Evolutionary conservation across 768 basidiomycete genomes (phyloP).

Genomic region (Mrakia gelida): DNA sequence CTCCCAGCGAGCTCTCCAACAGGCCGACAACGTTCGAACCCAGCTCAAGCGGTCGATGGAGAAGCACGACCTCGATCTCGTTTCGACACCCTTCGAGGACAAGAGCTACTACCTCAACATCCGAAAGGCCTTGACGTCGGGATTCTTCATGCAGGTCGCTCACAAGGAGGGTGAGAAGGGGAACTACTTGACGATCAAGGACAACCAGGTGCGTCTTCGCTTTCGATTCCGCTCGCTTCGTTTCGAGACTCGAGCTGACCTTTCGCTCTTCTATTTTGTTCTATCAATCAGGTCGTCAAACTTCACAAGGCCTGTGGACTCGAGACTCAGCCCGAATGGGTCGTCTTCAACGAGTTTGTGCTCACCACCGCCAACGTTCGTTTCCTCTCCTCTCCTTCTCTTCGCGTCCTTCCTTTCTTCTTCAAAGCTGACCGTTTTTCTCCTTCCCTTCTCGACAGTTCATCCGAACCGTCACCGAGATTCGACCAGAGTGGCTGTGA

Average conservation of each 20-base stretch:
- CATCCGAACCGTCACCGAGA: slow-evolving; percentile 85
- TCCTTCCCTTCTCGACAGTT: slow-evolving; percentile 48
- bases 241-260: too few relatives aligned
- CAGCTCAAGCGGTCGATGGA: slow-evolving; percentile 91
- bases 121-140: slow-evolving; percentile 76
- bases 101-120: slow-evolving; percentile 64
- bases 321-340: slow-evolving; percentile 47
- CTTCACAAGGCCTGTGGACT: slow-evolving; percentile 31
- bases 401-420: too few relatives aligned
- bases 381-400: slow-evolving; percentile 15
- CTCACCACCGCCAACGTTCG: slow-evolving; percentile 62
- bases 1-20: slow-evolving; percentile 70
- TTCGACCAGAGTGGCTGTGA: slow-evolving; percentile 76
- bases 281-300: slow-evolving; percentile 24
- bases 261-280: too few relatives aligned
- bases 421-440: neutral
- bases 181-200: slow-evolving; percentile 85
- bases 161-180: slow-evolving; percentile 89
- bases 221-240: neutral
- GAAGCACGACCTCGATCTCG: slow-evolving; percentile 68
- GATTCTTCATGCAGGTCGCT: slow-evolving; percentile 98
- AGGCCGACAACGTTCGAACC: slow-evolving; percentile 88
- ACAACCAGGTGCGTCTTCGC: slow-evolving; percentile 66
- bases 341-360: slow-evolving; percentile 90
- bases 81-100: slow-evolving; percentile 62